These are phyloP conservation scores for Pythium monospermum DNA, from an alignment of 352 stramenopile genomes.

Conservation along the genomic window DNA sequence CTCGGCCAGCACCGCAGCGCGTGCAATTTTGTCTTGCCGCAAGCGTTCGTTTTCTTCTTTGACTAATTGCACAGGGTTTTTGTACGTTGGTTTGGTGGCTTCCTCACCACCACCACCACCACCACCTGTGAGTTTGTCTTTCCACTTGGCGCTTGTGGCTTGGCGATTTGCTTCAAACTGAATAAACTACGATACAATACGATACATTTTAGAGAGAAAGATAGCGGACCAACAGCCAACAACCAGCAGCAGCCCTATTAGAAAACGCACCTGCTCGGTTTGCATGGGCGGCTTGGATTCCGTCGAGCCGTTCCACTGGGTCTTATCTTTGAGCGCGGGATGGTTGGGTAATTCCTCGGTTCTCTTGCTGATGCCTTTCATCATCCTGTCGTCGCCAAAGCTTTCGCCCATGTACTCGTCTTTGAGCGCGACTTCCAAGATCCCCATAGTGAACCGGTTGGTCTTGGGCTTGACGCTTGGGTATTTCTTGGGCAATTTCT, in stretches of 20 bases:
- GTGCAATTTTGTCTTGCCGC: constrained; percentile 40
- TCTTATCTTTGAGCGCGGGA: constrained; percentile 45
- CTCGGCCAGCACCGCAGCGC: constrained; percentile 11
- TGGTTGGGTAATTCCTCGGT: constrained; percentile 77
- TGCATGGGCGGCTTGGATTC: constrained; percentile 37
- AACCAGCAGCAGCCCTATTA: not conserved
- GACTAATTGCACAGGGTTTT: constrained; percentile 45
- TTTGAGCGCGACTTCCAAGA: constrained; percentile 62
- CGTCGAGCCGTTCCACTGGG: constrained; percentile 61
- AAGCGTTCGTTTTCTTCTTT: constrained; percentile 42
- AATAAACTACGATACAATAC: constrained; percentile 9
- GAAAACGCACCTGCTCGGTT: constrained; percentile 40
- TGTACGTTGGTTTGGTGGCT: constrained; percentile 32
- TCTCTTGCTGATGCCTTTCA: constrained; percentile 65
- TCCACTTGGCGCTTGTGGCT: constrained; percentile 48
- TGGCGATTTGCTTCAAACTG: constrained; percentile 20
- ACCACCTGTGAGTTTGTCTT: constrained; percentile 38
- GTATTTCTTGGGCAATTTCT: constrained; percentile 80
- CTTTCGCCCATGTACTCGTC: constrained; percentile 58
- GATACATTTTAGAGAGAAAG: not conserved
- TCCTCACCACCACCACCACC: too few species aligned
- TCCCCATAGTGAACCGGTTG: constrained; percentile 78
- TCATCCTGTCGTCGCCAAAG: constrained; percentile 67
- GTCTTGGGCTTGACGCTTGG: constrained; percentile 60
- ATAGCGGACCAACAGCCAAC: not conserved